Evolutionary conservation across 2,329 filamentous ascomycete species (phyloP), one percentile per base, ranked within the genome.

Genomic region (Ophiostoma tasmaniense): DNA sequence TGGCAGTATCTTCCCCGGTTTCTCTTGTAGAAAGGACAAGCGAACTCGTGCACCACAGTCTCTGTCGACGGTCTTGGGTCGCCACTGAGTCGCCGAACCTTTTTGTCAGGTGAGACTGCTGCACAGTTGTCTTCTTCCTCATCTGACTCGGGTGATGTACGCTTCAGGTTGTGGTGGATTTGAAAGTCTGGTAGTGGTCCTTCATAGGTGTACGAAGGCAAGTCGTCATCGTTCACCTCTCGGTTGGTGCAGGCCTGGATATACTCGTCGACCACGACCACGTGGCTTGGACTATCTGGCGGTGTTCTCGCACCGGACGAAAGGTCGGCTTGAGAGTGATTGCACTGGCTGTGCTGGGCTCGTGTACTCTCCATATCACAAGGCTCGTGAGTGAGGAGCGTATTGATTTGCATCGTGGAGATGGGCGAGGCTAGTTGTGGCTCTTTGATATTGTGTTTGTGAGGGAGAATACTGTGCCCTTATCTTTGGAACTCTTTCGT

Each of bases 1-100:
- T 75, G 74, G 52, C 74, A 75, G 68, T 79, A 80, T 25, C 75
- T 75, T 8, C 74, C 72, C 0, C 77, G 77, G 66, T 79, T 77
- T 64, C 78, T 76, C 70, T 80, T 80, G 73, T 75, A 79, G 68
- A 77, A 81, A 0, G 79, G 79, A 67, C 79, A 81, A 3, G 79
- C 79, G 50, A 71, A 72, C 66, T 70, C 69, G 22, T 67, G 33
- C 1, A 70, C 70, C 0, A 69, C 42, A 6, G 66, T 37, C 13
- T 39, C 64, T 2, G 55, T n/a, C 10, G 30, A 4, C 6, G 59
- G 11, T 28, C 39, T 68, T 37, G 71, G 66, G 10, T 28, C 68
- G 6, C 14, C 33, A 7, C 35, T 20, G 37, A 70, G 55, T 10
- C 55, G 25, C 25, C 25, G 55, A 4, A 61, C 11, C 25, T 30